Base-by-base conservation (phyloP, 116 monocot species). In the Posidonia oceanica region DNA sequence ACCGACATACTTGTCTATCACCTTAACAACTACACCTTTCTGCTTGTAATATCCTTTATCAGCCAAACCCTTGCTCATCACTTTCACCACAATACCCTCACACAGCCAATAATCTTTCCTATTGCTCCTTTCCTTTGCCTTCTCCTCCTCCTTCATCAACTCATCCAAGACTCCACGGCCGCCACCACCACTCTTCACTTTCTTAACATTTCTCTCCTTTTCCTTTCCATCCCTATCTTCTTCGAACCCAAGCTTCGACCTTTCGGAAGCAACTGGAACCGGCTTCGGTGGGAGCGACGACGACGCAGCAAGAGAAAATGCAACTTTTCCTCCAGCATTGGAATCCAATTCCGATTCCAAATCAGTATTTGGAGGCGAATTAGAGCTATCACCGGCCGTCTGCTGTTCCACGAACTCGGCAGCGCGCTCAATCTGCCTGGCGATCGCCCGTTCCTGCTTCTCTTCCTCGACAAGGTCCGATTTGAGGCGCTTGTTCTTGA, bases 31-130 rank as follows among this genome's bases (percentile, higher is more conserved):
- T n/a, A 82, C 75, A 3, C 91, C 96, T 64, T 96, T 96, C 78
- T 91, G 84, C 82, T 96, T 96, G 69, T 89, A 96, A 38, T 96
- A 96, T 22, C 96, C 96, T 61, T 91, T 91, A 8, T 91, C 85
- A 3, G 81, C 80, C 61, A 91, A 54, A 0, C 85, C 76, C 81
- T 85, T 91, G 80, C 96, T 96, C 89, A 87, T 89, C 62, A 96
- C 87, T 80, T 96, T 96, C 36, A 96, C 96, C 52, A 91, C 83
- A 64, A 96, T 89, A 44, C 87, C 91, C 72, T 89, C 85, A 41
- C 81, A 91, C 10, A 96, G 76, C 96, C 91, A 96, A 56, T 89
- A 96, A 71, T 91, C 96, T 80, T 87, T 96, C 63, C 96, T 77
- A 54, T 91, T 96, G 59, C 75, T 91, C 75, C 80, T 76, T 78